Evolutionary conservation across 2,329 filamentous ascomycete species (phyloP), one percentile per base, ranked within the genome.

Genomic region (Aspergillus sp.): DNA sequence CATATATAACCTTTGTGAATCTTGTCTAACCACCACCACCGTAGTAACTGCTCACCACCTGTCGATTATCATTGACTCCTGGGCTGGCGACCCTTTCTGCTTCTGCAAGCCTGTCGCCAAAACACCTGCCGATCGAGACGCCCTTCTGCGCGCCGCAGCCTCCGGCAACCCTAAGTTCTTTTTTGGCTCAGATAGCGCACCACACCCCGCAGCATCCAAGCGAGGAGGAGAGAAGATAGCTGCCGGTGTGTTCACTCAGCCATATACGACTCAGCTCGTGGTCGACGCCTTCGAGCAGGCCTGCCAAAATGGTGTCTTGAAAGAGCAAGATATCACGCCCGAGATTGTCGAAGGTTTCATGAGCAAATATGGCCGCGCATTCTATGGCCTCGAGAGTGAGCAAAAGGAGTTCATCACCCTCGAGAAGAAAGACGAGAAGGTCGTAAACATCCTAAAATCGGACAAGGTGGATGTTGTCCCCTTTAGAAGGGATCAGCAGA

Each of bases 81-180:
- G 88, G 79, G 85, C 86, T 19, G 79, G 80, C 53, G 84, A 90
- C 67, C 83, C 92, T 69, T 87, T 93, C 84, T 85, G 88, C 69
- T 96, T 93, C 78, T 90, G 88, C 79, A 90, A 90, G 71, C 87
- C 87, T 5, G 85, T 90, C 33, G 85, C 88, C 51, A 90, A 90
- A 79, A 87, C 85, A 37, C 87, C 90, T 0, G 83, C 81, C 15
- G 88, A 93, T 68, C 84, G 91, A 5, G 84, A 87, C 52, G 90
- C 90, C 6, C 80, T 96, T 41, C 75, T 96, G 52, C 81, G 84
- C 45, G 84, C 86, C 1, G 84, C 81, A 3, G 75, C 76, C 1
- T 79, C 78, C 19, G 83, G 84, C 19, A 75, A 82, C 51, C 75
- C 80, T 2, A 85, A 85, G 62, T 88, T 88, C 74, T 89, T 89